Evolutionary conservation across 2,329 filamentous ascomycete species (phyloP).

Genomic region (Scytalidium sp.): DNA sequence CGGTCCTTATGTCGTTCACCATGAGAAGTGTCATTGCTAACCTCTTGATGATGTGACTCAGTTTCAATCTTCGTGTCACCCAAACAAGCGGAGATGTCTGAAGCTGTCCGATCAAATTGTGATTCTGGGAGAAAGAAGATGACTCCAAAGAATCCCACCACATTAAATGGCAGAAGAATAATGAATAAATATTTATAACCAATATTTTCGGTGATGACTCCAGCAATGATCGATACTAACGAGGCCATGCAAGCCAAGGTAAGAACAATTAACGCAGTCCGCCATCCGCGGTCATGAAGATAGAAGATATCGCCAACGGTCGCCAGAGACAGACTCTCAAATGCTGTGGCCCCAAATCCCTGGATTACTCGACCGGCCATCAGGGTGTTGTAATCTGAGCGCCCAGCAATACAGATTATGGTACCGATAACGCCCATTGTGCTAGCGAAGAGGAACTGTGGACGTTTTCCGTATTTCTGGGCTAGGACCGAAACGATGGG

Average conservation of each 20-base stretch:
- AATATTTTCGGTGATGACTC: constrained; percentile 23
- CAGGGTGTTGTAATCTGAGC: constrained; percentile 27
- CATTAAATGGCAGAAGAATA: constrained; percentile 26
- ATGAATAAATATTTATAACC: constrained; percentile 28
- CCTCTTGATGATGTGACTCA: no score
- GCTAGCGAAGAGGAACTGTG: constrained; percentile 30
- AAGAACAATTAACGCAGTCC: constrained; percentile 28
- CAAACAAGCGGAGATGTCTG: no score
- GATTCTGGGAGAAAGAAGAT: constrained; percentile 28
- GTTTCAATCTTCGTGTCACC: no score
- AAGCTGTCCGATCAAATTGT: constrained; percentile 20
- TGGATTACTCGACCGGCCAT: constrained; percentile 31
- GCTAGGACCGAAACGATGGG: constrained; percentile 29
- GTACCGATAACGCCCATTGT: constrained; percentile 17
- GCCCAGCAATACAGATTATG: no score
- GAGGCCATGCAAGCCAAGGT: constrained; percentile 28
- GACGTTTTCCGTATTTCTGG: constrained; percentile 32
- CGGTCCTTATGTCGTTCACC: no score
- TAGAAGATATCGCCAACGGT: constrained; percentile 32
- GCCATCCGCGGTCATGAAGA: constrained; percentile 28
- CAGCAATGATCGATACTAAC: constrained; percentile 27
- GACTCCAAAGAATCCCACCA: constrained; percentile 19
- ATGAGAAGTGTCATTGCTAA: no score
- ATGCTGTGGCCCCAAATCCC: constrained; percentile 30
- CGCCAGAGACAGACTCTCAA: constrained; percentile 29